phyloP scores from a whole-genome alignment of 2,329 filamentous ascomycete genomes.

The Epicoccum nigrum region DNA sequence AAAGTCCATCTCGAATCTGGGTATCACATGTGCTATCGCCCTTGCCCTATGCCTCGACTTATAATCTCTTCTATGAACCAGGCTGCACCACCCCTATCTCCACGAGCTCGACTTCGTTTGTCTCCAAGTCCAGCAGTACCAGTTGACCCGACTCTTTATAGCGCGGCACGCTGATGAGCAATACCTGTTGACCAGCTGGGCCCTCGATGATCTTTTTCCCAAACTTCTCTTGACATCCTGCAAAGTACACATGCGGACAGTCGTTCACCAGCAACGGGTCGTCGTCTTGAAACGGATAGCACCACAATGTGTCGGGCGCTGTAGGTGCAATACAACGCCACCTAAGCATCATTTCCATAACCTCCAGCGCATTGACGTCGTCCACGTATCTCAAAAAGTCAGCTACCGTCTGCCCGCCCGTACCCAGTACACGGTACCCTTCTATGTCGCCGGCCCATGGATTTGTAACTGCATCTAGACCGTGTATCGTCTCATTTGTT shows the following conservation, averaged over 20 bases:
- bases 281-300: slow-evolving; percentile 92
- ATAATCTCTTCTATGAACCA: neutral
- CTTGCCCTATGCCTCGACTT: too few species aligned
- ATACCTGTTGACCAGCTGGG: slow-evolving; percentile 70
- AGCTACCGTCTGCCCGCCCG: slow-evolving; percentile 89
- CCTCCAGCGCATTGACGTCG: slow-evolving; percentile 75
- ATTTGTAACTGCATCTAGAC: slow-evolving; percentile 90
- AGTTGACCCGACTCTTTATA: slow-evolving; percentile 81
- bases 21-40: neutral
- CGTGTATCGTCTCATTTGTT: slow-evolving; percentile 59
- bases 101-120: slow-evolving; percentile 76
- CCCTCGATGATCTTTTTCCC: slow-evolving; percentile 72
- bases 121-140: slow-evolving; percentile 84
- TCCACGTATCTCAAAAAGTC: slow-evolving; percentile 93
- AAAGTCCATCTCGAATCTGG: neutral
- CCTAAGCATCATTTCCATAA: slow-evolving; percentile 93
- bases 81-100: slow-evolving; percentile 29
- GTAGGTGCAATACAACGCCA: slow-evolving; percentile 94
- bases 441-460: slow-evolving; percentile 91
- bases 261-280: slow-evolving; percentile 87
- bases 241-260: slow-evolving; percentile 91
- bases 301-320: slow-evolving; percentile 94
- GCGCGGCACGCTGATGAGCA: slow-evolving; percentile 81
- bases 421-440: slow-evolving; percentile 85
- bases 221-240: slow-evolving; percentile 82